phyloP scores from a whole-genome alignment of 2,329 filamentous ascomycete genomes.

The Talaromyces pinophilus region DNA sequence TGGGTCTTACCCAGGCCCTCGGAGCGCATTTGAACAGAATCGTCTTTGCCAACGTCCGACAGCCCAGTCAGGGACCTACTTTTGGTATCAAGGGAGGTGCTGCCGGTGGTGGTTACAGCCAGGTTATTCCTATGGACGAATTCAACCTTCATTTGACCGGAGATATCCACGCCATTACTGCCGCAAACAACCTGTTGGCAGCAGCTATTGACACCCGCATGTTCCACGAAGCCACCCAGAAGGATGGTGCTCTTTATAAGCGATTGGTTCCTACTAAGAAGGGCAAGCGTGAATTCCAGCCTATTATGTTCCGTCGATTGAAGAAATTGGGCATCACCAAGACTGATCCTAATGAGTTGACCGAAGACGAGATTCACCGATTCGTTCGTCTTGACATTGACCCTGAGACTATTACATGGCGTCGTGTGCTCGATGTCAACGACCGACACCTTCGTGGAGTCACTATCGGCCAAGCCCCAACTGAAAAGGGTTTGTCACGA shows the following conservation, averaged over 20 bases:
- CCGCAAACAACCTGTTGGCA: slow-evolving; percentile 94
- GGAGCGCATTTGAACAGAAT: slow-evolving; percentile 84
- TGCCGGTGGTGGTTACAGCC: slow-evolving; percentile 95
- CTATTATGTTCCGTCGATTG: slow-evolving; percentile 87
- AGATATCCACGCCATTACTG: slow-evolving; percentile 95
- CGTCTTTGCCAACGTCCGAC: slow-evolving; percentile 93
- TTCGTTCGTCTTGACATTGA: slow-evolving; percentile 98
- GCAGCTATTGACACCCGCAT: slow-evolving; percentile 97
- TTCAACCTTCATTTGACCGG: slow-evolving; percentile 98
- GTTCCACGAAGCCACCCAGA: slow-evolving; percentile 96
- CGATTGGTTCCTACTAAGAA: slow-evolving; percentile 88
- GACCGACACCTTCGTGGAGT: slow-evolving; percentile 89
- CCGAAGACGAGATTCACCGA: slow-evolving; percentile 78
- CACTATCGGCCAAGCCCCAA: slow-evolving; percentile 82
- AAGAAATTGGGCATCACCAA: slow-evolving; percentile 97
- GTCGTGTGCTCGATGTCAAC: slow-evolving; percentile 93
- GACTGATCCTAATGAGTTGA: slow-evolving; percentile 88
- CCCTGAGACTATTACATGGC: slow-evolving; percentile 95
- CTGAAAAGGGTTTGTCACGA: slow-evolving; percentile 84
- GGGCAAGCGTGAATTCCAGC: slow-evolving; percentile 80
- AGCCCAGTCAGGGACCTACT: slow-evolving; percentile 94
- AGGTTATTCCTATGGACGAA: slow-evolving; percentile 99
- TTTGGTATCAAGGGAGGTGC: slow-evolving; percentile 99
- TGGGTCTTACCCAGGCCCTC: slow-evolving; percentile 90
- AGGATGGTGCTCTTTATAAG: slow-evolving; percentile 82